These are phyloP conservation scores for Cunninghamia lanceolata DNA, from an alignment of 75 land plant genomes.

Conservation along the genomic window DNA sequence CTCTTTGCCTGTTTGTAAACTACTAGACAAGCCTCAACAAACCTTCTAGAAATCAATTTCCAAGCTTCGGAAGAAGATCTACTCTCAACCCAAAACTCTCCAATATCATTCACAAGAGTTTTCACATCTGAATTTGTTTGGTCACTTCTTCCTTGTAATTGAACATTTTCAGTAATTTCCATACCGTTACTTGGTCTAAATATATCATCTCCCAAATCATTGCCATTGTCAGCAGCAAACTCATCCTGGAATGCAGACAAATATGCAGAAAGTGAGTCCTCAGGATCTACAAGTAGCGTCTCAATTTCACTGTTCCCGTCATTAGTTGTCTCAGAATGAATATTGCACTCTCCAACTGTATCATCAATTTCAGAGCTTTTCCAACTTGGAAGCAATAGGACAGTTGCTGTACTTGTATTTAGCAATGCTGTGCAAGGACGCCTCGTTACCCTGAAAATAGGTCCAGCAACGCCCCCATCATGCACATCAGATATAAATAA, in stretches of 20 bases:
- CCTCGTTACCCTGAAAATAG: slow-evolving; percentile 74
- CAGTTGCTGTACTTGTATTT: slow-evolving; percentile 38
- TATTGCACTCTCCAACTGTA: background rate
- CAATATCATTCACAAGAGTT: slow-evolving; percentile 43
- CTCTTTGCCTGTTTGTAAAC: slow-evolving; percentile 28
- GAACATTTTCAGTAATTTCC: background rate
- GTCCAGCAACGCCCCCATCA: slow-evolving; percentile 73
- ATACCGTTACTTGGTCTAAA: slow-evolving; percentile 5
- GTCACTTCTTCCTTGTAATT: slow-evolving; percentile 5
- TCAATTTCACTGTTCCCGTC: slow-evolving; percentile 34
- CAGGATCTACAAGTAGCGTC: slow-evolving; percentile 38
- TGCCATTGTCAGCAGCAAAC: slow-evolving; percentile 18
- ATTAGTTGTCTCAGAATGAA: background rate
- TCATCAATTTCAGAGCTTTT: background rate
- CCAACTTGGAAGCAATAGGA: slow-evolving; percentile 21
- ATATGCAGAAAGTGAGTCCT: slow-evolving; percentile 9
- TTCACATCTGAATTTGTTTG: background rate
- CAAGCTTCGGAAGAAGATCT: slow-evolving; percentile 63
- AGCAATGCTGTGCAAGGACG: slow-evolving; percentile 44
- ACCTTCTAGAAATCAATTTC: slow-evolving; percentile 41
- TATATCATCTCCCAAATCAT: background rate
- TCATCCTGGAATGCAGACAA: slow-evolving; percentile 30
- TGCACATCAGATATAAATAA: slow-evolving; percentile 67
- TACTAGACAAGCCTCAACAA: slow-evolving; percentile 38
- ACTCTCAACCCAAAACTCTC: slow-evolving; percentile 64